phyloP scores from a whole-genome alignment of 345 rosid species.

The Rhodomyrtus tomentosa region DNA sequence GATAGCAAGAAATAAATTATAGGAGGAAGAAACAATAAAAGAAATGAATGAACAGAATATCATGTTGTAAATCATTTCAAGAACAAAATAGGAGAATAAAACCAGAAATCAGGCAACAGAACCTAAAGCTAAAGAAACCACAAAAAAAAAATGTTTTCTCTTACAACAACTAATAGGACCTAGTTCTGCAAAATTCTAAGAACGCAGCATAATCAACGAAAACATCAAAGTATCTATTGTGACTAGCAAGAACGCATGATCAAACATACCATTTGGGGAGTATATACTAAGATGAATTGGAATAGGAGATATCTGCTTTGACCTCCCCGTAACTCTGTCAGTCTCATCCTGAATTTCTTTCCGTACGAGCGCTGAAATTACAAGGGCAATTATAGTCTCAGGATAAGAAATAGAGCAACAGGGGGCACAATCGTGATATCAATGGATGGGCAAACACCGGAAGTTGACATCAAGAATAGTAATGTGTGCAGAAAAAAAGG shows the following conservation, averaged over 20 bases:
- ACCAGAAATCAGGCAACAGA: background rate
- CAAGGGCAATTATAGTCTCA: background rate
- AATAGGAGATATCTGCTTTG: conserved; percentile 83
- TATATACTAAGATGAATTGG: conserved; percentile 94
- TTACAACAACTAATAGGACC: background rate
- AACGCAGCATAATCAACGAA: background rate
- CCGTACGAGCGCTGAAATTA: conserved; percentile 49
- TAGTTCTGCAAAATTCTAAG: background rate
- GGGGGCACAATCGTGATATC: background rate
- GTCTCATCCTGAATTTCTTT: conserved; percentile 94
- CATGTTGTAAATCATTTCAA: background rate
- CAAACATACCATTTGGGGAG: conserved; percentile 61
- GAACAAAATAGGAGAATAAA: background rate
- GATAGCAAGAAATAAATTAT: background rate
- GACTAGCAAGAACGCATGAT: background rate
- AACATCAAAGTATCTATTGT: background rate
- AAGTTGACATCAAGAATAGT: background rate
- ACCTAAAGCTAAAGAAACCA: background rate
- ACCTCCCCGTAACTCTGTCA: conserved; percentile 74
- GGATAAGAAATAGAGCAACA: background rate
- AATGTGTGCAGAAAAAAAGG: background rate
- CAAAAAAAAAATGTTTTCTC: background rate
- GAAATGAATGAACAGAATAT: background rate
- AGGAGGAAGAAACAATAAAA: background rate
- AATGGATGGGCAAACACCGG: background rate